Evolutionary conservation across 192 early-diverging fungal species (phyloP), one percentile per base, ranked within the genome.

Genomic region (Glomus cerebriforme): DNA sequence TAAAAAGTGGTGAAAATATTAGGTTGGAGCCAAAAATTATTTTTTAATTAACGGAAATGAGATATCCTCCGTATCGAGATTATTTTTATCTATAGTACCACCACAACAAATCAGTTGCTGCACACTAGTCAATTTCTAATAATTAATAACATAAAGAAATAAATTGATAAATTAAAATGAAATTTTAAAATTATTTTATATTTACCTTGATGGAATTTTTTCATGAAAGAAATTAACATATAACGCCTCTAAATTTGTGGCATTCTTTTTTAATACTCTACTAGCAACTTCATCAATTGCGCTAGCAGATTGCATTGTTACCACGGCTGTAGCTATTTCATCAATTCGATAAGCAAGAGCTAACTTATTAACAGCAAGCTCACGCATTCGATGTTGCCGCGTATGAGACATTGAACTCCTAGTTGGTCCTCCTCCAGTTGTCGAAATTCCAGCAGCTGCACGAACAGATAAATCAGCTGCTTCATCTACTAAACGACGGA

Each of bases 141-240:
- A 67, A 22, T 67, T 63, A 29, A 63, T 27, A 24, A 63, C 27
- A 63, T 29, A 0, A 63, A 13, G 13, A 29, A 27, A 29, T 7
- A 29, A 13, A 29, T 26, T 27, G 10, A 63, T 27, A 27, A 2
- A 63, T 29, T 29, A 27, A 27, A 63, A 63, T 1, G 2, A 3
- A 63, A 3, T 19, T 60, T 7, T 63, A 27, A 26, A 63, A 63
- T 63, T 12, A 31, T 64, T 32, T 74, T 74, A 45, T 74, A 59
- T 60, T 74, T 74, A 74, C 73, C 73, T 74, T 54, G 73, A 74
- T 27, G 73, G 73, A 59, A 74, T 74, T 59, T 74, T 74, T 74
- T 74, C 73, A 34, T 74, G 73, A 74, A 74, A 74, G 22, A 74
- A 74, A 74, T 74, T 74, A 29, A 74, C 73, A 59, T 74, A 74